Conservation (phyloP, 345 rosid species). For the Pugionium cornutum region DNA sequence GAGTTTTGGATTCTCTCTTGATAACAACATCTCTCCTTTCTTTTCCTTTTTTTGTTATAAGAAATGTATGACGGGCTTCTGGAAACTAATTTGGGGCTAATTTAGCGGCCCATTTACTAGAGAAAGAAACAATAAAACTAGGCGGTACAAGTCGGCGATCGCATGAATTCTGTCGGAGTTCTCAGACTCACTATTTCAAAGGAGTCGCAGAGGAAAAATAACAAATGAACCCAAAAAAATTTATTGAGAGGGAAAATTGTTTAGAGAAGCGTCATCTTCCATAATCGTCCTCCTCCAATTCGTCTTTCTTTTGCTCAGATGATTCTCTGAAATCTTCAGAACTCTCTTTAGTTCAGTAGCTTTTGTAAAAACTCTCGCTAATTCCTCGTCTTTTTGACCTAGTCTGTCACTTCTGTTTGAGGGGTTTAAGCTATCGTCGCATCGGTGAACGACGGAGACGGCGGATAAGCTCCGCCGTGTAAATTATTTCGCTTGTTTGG, state of each 20-base stretch:
- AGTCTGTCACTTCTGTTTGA: slow-evolving; percentile 14
- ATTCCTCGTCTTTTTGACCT: slow-evolving; percentile 29
- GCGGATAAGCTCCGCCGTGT: slow-evolving; percentile 26
- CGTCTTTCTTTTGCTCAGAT: neutral
- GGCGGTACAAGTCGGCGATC: slow-evolving; percentile 27
- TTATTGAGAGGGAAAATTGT: slow-evolving; percentile 25
- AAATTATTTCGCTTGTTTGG: slow-evolving; percentile 19
- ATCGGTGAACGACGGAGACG: neutral
- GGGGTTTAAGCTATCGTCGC: slow-evolving; percentile 8
- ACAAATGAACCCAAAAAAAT: neutral
- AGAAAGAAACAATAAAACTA: neutral
- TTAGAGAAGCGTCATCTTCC: slow-evolving; percentile 26
- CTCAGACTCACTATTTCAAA: slow-evolving; percentile 19
- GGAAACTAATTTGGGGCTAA: neutral
- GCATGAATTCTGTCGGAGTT: slow-evolving; percentile 17
- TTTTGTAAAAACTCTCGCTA: slow-evolving; percentile 21
- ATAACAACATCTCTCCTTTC: slow-evolving; percentile 37
- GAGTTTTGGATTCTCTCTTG: slow-evolving; percentile 18
- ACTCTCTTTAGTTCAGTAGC: slow-evolving; percentile 3
- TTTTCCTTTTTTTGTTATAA: neutral
- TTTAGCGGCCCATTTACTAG: neutral
- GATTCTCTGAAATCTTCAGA: slow-evolving; percentile 6
- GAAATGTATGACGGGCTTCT: neutral
- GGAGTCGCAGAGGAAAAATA: neutral
- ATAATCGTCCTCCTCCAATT: neutral